phyloP scores from a whole-genome alignment of 2,329 filamentous ascomycete genomes.

The Meredithiella fracta region DNA sequence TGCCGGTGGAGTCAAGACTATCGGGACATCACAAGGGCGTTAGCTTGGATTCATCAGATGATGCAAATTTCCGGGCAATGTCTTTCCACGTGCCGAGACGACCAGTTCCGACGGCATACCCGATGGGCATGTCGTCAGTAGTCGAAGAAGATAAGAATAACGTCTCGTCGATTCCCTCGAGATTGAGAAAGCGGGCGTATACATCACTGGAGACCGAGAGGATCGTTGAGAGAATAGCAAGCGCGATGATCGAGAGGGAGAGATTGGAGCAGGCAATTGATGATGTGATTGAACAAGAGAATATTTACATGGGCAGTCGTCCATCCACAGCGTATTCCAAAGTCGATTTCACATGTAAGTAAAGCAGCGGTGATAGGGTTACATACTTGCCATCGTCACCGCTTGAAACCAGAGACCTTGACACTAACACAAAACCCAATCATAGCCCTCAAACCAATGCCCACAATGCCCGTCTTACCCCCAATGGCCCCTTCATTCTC shows the following conservation, averaged over 20 bases:
- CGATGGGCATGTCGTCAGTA: constrained; percentile 15
- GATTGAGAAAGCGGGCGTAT: constrained; percentile 28
- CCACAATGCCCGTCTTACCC: constrained; percentile 40
- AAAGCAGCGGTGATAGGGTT: too few species aligned
- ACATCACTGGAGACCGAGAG: constrained; percentile 32
- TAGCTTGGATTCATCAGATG: constrained; percentile 1
- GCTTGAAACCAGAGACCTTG: not conserved
- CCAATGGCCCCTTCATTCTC: constrained; percentile 41
- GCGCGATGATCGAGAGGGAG: constrained; percentile 42
- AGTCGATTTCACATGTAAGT: constrained; percentile 18
- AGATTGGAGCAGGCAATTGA: constrained; percentile 42
- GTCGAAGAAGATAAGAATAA: not conserved
- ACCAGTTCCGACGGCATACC: constrained; percentile 21
- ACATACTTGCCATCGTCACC: not conserved
- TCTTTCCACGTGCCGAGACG: constrained; percentile 40
- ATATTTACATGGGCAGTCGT: constrained; percentile 36
- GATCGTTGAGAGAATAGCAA: constrained; percentile 39
- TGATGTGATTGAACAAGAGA: constrained; percentile 42
- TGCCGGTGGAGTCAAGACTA: constrained; percentile 1
- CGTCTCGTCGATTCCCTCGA: constrained; percentile 26
- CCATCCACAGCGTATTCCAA: constrained; percentile 34
- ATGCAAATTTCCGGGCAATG: constrained; percentile 20
- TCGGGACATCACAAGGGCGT: constrained; percentile 9
- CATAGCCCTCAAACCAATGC: constrained; percentile 32
- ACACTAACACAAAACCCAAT: not conserved